These are phyloP conservation scores for Sarocladiaceae sp. DNA, from an alignment of 2,329 filamentous ascomycete genomes.

Conservation along the genomic window DNA sequence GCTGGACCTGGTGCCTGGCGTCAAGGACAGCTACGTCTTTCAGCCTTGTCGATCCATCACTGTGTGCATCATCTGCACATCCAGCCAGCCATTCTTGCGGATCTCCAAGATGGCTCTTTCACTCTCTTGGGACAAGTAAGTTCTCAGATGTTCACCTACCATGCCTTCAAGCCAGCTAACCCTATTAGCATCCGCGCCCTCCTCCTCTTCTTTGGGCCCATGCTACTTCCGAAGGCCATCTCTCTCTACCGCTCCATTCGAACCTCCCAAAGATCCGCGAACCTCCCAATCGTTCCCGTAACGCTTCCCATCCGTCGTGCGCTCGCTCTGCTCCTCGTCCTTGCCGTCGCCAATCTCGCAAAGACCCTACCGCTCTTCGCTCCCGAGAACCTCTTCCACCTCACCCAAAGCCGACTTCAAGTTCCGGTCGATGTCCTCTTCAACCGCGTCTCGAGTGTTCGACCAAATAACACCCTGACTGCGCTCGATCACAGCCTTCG, in stretches of 20 bases:
- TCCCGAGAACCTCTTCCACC: constrained; percentile 74
- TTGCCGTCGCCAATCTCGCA: constrained; percentile 39
- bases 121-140: constrained; percentile 5
- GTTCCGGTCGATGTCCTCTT: constrained; percentile 83
- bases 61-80: too few relatives aligned
- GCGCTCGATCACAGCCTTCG: constrained; percentile 58
- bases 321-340: constrained; percentile 52
- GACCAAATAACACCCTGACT: constrained; percentile 43
- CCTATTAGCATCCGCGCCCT: constrained; percentile 45
- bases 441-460: constrained; percentile 58
- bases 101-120: background rate
- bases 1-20: too few relatives aligned
- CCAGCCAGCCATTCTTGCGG: too few relatives aligned
- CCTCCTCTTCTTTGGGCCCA: constrained; percentile 60
- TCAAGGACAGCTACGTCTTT: too few relatives aligned
- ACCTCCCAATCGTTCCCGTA: constrained; percentile 48
- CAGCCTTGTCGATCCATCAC: too few relatives aligned
- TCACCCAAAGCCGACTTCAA: constrained; percentile 74
- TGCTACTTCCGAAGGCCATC: constrained; percentile 62
- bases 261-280: constrained; percentile 34
- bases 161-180: too few relatives aligned
- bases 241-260: constrained; percentile 55
- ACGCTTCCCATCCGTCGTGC: constrained; percentile 48
- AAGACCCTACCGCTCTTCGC: constrained; percentile 61
- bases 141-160: background rate